Evolutionary conservation across 2,329 filamentous ascomycete species (phyloP), one percentile per base, ranked within the genome.

Genomic region (Fusarium sp.): DNA sequence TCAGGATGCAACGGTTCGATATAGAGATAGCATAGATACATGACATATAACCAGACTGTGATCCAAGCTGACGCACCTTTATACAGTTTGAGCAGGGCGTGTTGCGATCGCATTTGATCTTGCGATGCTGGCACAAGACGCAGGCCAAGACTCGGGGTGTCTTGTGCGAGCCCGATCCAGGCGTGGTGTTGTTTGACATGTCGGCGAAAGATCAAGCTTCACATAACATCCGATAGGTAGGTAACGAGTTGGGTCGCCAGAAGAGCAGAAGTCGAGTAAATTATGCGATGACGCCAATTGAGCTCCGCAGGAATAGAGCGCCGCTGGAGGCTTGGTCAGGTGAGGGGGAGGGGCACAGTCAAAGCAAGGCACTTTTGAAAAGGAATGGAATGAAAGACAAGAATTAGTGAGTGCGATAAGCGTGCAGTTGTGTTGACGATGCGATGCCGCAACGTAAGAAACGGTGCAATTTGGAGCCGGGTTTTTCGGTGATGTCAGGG

Each of bases 21-120:
- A 34, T n/a, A 34, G 31, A 32, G 10, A 36, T 24, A 40, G 19
- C 40, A 35, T n/a, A 24, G 29, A 19, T 24, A 34, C 19, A 25
- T 28, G 19, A 12, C 6, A 32, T 29, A 43, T 34, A 54, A 19
- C 19, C 19, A 19, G 19, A 19, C 3, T 19, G 19, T 19, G 19
- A 19, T 19, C 19, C 19, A 19, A 68, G 44, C 26, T 22, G 46
- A 71, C 75, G 60, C 65, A 87, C 85, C 80, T 87, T 87, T 70
- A 83, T 74, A 65, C 85, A 87, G 65, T 87, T 87, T 55, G 84
- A 81, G 68, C 85, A 87, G 5, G 85, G 85, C 36, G 81, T 85
- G 38, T 80, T 81, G 58, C 85, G 80, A 67, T 87, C 84, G 73
- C 85, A 88, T 72, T 85, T 86, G 74, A 87, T 87, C 75, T 88